Conservation (phyloP, 768 basidiomycete genomes). For the Amylocystis lapponica region DNA sequence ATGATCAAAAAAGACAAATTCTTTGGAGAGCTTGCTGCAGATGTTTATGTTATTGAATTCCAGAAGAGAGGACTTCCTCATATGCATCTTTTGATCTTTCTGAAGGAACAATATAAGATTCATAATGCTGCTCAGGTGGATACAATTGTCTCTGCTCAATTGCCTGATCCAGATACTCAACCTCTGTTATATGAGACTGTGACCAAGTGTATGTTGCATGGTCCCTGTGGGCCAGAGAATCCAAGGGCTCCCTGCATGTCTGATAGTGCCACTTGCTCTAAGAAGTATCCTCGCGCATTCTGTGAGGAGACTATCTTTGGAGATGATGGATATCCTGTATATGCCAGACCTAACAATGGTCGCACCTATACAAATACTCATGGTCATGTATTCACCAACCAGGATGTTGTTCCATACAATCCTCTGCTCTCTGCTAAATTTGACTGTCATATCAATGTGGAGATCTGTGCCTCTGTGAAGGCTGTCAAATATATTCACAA, state of each 20-base stretch:
- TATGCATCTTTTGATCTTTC: constrained; percentile 43
- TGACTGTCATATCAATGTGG: constrained; percentile 47
- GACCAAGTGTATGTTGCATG: constrained; percentile 41
- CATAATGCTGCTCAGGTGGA: constrained; percentile 33
- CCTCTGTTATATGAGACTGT: constrained; percentile 37
- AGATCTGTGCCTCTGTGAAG: constrained; percentile 32
- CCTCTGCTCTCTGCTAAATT: constrained; percentile 30
- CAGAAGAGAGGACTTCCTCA: constrained; percentile 54
- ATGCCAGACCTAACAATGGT: constrained; percentile 32
- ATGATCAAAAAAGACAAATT: constrained; percentile 34
- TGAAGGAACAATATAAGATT: constrained; percentile 30
- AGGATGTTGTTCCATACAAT: constrained; percentile 37
- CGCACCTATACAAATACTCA: constrained; percentile 17
- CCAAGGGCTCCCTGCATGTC: constrained; percentile 40
- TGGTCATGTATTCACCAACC: constrained; percentile 30
- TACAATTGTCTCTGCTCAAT: constrained; percentile 32
- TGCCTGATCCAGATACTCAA: constrained; percentile 35
- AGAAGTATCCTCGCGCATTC: constrained; percentile 40
- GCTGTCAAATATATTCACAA: constrained; percentile 43
- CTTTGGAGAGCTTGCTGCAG: constrained; percentile 37
- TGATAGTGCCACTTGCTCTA: constrained; percentile 34
- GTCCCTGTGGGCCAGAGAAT: constrained; percentile 44
- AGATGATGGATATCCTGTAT: constrained; percentile 36
- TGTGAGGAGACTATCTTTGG: constrained; percentile 27
- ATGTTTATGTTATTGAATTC: constrained; percentile 51